These are phyloP conservation scores for Chionographis japonica DNA, from an alignment of 106 monocot genomes.

Conservation along the genomic window DNA sequence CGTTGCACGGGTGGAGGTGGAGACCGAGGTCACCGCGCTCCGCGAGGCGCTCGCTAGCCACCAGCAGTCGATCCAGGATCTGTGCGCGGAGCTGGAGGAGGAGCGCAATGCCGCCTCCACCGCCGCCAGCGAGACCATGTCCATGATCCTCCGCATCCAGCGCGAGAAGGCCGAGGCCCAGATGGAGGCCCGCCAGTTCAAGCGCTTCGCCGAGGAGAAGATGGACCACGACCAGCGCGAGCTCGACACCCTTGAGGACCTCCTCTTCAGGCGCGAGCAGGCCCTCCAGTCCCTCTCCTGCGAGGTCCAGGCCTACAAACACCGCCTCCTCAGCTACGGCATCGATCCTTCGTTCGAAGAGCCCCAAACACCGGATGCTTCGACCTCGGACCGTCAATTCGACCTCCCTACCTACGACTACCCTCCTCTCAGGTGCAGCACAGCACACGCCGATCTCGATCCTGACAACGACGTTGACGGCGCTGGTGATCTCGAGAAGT, in stretches of 20 bases:
- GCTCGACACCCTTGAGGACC: slow-evolving; percentile 40
- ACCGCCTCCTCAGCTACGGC: slow-evolving; percentile 26
- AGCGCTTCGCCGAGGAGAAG: slow-evolving; percentile 41
- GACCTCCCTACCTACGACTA: slow-evolving; percentile 8
- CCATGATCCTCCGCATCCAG: slow-evolving; percentile 62
- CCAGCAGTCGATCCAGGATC: slow-evolving; percentile 33
- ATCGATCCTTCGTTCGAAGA: slow-evolving; percentile 13
- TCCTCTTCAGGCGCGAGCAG: slow-evolving; percentile 30
- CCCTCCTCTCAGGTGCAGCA: slow-evolving; percentile 34
- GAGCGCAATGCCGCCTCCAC: slow-evolving; percentile 42
- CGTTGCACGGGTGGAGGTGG: slow-evolving; percentile 24
- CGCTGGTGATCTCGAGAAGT: slow-evolving; percentile 18
- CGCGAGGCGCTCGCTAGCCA: slow-evolving; percentile 38
- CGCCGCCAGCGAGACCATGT: slow-evolving; percentile 57
- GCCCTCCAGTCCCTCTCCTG: slow-evolving; percentile 25
- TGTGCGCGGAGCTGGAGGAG: slow-evolving; percentile 44
- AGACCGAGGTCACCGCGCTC: slow-evolving; percentile 30
- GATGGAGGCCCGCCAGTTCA: slow-evolving; percentile 60
- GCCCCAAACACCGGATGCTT: not conserved
- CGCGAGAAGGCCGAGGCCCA: slow-evolving; percentile 53
- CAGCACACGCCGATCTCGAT: not conserved
- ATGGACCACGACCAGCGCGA: slow-evolving; percentile 48
- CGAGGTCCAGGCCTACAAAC: slow-evolving; percentile 28
- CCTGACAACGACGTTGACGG: not conserved
- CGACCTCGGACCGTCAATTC: not conserved